Evolutionary conservation across 228 moss, liverwort and hornwort genomes (phyloP).

Genomic region (Sphagnum fallax): DNA sequence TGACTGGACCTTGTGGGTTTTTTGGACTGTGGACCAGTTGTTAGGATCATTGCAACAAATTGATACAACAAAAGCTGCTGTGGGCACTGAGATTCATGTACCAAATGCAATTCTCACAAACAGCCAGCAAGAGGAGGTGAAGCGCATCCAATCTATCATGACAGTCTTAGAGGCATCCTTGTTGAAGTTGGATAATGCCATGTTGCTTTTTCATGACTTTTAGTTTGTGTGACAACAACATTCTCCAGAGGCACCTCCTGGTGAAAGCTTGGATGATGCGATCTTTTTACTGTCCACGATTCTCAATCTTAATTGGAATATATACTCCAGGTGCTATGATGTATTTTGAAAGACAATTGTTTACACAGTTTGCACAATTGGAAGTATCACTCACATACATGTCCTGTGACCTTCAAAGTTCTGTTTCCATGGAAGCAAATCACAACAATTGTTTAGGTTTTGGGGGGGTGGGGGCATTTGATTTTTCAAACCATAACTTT

Average conservation of each 20-base stretch:
- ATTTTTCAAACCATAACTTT: no score
- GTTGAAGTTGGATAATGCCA: slow-evolving; percentile 70
- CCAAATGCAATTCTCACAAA: slow-evolving; percentile 69
- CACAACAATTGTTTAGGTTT: no score
- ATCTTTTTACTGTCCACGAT: slow-evolving; percentile 17
- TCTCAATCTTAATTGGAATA: no score
- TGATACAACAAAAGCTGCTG: slow-evolving; percentile 51
- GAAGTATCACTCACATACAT: no score
- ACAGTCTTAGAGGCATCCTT: slow-evolving; percentile 74
- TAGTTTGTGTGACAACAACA: slow-evolving; percentile 63
- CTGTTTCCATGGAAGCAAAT: no score
- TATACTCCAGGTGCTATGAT: no score
- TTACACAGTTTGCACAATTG: no score
- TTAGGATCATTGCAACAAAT: slow-evolving; percentile 67
- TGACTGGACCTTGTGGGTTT: neutral
- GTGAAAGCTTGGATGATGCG: slow-evolving; percentile 64
- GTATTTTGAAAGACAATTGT: no score
- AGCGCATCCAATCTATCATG: slow-evolving; percentile 68
- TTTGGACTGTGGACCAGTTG: slow-evolving; percentile 18
- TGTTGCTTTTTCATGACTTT: slow-evolving; percentile 80
- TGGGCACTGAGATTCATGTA: slow-evolving; percentile 52
- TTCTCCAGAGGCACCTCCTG: slow-evolving; percentile 56
- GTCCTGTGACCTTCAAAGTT: no score
- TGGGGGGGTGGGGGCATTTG: no score
- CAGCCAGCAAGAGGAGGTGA: slow-evolving; percentile 74